These are phyloP conservation scores for Arthroderma sp. DNA, from an alignment of 2,329 filamentous ascomycete species.

Conservation along the genomic window DNA sequence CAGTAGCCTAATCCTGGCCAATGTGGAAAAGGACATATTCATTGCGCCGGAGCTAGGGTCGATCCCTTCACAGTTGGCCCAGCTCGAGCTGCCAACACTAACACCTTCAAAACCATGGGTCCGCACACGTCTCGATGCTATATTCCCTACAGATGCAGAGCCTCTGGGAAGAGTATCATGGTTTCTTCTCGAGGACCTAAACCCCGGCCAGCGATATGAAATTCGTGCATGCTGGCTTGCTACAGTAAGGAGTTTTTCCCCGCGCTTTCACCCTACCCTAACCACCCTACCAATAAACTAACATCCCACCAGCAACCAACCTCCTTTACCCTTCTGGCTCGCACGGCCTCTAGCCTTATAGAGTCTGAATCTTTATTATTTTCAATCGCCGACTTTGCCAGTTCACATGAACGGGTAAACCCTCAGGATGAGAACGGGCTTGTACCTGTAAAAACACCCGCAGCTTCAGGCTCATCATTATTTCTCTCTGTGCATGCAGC, in stretches of 20 bases:
- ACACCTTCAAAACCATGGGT: conserved; percentile 44
- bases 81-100: conserved; percentile 52
- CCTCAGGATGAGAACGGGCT: conserved; percentile 10
- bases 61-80: conserved; percentile 43
- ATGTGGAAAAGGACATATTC: conserved; percentile 88
- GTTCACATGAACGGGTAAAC: conserved; percentile 31
- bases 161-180: conserved; percentile 55
- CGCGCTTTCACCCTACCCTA: background rate
- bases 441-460: conserved; percentile 2
- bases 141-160: conserved; percentile 47
- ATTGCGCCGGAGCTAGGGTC: conserved; percentile 53
- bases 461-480: conserved; percentile 38
- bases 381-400: conserved; percentile 51
- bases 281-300: background rate
- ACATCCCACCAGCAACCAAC: conserved; percentile 61
- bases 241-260: conserved; percentile 48
- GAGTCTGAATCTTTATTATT: conserved; percentile 48
- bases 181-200: conserved; percentile 61
- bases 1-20: conserved; percentile 39
- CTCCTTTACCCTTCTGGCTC: conserved; percentile 55
- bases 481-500: conserved; percentile 62
- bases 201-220: conserved; percentile 69
- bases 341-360: conserved; percentile 49
- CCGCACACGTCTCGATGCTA: conserved; percentile 51
- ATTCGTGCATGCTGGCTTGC: conserved; percentile 87